Evolutionary conservation across 139 green algal genomes (phyloP), one percentile per base, ranked within the genome.

Genomic region (Dunaliella primolecta): DNA sequence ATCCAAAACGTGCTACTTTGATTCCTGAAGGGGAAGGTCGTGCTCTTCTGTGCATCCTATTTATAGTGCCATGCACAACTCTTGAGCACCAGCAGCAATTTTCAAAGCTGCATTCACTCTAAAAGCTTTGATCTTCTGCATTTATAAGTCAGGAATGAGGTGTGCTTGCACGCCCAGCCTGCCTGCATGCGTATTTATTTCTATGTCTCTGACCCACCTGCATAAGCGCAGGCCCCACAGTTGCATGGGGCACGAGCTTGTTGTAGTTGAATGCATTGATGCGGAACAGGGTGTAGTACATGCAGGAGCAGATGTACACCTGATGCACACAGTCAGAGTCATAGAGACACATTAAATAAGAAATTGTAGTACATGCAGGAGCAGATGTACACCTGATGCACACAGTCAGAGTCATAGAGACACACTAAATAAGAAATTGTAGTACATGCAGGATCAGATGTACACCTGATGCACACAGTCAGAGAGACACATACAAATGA

Each of bases 391-490:
- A 86, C 87, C 81, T 88, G 87, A 30, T 72, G n/a, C n/a, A n/a
- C n/a, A n/a, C n/a, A n/a, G n/a, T n/a, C n/a, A n/a, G n/a, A n/a
- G n/a, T 64, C 77, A 86, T 76, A n/a, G 64, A 84, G 77, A 84
- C 64, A 36, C 3, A 2, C 79, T 56, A 32, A 15, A 83, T 3
- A 36, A 11, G 79, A 7, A 83, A 23, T n/a, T 95, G 85, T 94
- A 97, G 91, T 98, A 98, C 75, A 93, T 94, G 92, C 91, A 96
- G 27, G 89, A 89, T 89, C 92, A 96, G 82, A 98, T 95, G 93
- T 99, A 99, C 38, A 86, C 87, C 81, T 88, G 87, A 30, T 72
- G n/a, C n/a, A n/a, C n/a, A n/a, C n/a, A n/a, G n/a, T n/a, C n/a
- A n/a, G n/a, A n/a, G n/a, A 70, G 64, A 86, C 75, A n/a, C 37